These are phyloP conservation scores for Plectosphaerella sp. DNA, from an alignment of 2,329 filamentous ascomycete genomes.

Conservation along the genomic window DNA sequence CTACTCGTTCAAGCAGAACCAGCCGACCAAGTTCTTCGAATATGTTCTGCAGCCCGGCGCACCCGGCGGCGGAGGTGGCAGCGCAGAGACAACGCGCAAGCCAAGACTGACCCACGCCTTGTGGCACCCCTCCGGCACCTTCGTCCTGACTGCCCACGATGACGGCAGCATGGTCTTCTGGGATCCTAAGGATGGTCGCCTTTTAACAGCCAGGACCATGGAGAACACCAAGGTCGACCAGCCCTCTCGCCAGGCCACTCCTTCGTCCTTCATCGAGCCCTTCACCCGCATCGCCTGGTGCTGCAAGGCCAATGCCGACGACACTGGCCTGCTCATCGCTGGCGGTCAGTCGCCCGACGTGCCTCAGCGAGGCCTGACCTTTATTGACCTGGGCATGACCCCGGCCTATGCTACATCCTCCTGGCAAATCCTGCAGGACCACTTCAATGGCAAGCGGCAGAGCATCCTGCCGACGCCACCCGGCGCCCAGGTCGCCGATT, in stretches of 20 bases:
- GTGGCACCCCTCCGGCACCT: slow-evolving; percentile 94
- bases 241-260: slow-evolving; percentile 46
- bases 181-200: slow-evolving; percentile 83
- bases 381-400: slow-evolving; percentile 83
- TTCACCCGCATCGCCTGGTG: slow-evolving; percentile 85
- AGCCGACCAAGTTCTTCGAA: slow-evolving; percentile 71
- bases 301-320: slow-evolving; percentile 88
- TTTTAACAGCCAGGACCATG: slow-evolving; percentile 79
- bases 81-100: slow-evolving; percentile 57
- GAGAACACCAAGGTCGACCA: slow-evolving; percentile 70
- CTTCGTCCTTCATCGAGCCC: slow-evolving; percentile 63
- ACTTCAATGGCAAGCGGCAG: slow-evolving; percentile 74
- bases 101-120: slow-evolving; percentile 77
- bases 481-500: slow-evolving; percentile 72
- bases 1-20: slow-evolving; percentile 92
- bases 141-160: slow-evolving; percentile 80
- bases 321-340: slow-evolving; percentile 82
- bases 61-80: slow-evolving; percentile 70
- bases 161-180: slow-evolving; percentile 91
- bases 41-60: slow-evolving; percentile 80
- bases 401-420: slow-evolving; percentile 88
- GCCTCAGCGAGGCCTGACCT: slow-evolving; percentile 72
- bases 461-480: slow-evolving; percentile 70
- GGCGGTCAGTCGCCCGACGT: slow-evolving; percentile 70
- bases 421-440: slow-evolving; percentile 76